phyloP scores from a whole-genome alignment of 1,284 basidiomycete genomes.

The Ceratobasidium sp. region DNA sequence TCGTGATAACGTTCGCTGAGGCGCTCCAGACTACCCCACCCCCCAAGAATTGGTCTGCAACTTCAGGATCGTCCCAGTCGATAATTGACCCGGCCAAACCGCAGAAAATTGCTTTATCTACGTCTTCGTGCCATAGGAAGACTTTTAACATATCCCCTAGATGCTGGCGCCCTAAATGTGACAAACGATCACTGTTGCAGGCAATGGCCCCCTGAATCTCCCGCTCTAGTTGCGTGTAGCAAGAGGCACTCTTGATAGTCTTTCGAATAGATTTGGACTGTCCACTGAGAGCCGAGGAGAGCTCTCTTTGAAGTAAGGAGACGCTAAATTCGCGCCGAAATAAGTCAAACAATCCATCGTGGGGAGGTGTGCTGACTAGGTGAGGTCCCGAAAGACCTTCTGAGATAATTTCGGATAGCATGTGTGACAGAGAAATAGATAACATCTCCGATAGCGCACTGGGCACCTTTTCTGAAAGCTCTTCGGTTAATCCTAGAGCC shows the following conservation, averaged over 20 bases:
- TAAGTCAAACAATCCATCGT: not conserved
- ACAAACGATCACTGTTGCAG: not conserved
- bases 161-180: not conserved
- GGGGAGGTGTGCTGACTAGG: not conserved
- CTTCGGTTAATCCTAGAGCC: not conserved
- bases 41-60: not conserved
- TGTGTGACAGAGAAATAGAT: not conserved
- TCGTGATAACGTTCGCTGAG: not conserved
- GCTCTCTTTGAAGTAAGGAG: not conserved
- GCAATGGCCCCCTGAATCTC: not conserved
- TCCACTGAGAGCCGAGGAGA: not conserved
- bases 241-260: not conserved
- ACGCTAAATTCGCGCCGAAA: not conserved
- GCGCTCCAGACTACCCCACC: not conserved
- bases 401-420: not conserved
- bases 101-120: not conserved
- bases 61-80: not conserved
- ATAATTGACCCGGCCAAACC: not conserved
- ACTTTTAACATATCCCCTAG: not conserved
- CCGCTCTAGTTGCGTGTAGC: not conserved
- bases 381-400: not conserved
- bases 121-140: not conserved
- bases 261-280: not conserved
- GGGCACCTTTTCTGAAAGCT: not conserved
- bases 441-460: not conserved